Base-by-base conservation (phyloP, 108 stramenopile genomes). In the Cyclotella cryptica region DNA sequence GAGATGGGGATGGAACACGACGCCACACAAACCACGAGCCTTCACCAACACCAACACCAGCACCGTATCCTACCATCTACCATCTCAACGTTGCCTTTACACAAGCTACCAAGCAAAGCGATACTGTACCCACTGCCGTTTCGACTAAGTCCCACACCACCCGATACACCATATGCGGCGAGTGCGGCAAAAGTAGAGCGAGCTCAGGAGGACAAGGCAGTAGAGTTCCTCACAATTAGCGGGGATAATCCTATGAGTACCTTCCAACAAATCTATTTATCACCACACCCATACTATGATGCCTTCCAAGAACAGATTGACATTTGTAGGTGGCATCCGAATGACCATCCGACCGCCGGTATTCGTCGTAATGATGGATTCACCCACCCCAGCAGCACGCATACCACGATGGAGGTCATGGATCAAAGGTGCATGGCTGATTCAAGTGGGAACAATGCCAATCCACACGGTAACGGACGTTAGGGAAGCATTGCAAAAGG, bases 231-330 rank as follows among this genome's bases (percentile, higher is more conserved):
- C 15, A 18, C 54, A 9, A 9, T 55, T 55, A n/a, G 45, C 45
- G 14, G 10, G 13, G 10, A 46, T 14, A 46, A 10, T 13, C 45
- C 45, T 13, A 10, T 14, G 14, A 14, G 14, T 46, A 14, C 13
- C 10, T 14, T 13, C 45, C 14, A 55, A 18, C 54, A 55, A n/a
- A 9, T 55, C 21, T 55, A 21, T n/a, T 22, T 55, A 9, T 55
- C 54, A 18, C 54, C 54, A 55, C n/a, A 10, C 9, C 54, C 54
- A n/a, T 55, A n/a, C n/a, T n/a, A n/a, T n/a, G n/a, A n/a, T n/a
- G n/a, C n/a, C n/a, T n/a, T n/a, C n/a, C n/a, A n/a, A 55, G 45
- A 46, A 46, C n/a, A 46, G 14, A 13, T 46, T 10, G 45, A 46
- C 45, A 46, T 14, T 46, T 10, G 13, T 46, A n/a, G n/a, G n/a